Percentiles rank a stretch among this genome's conserved stretches.
Evolutionary conservation across 2,329 filamentous ascomycete genomes (phyloP).

Genomic region (Cryphonectria nitschkei): DNA sequence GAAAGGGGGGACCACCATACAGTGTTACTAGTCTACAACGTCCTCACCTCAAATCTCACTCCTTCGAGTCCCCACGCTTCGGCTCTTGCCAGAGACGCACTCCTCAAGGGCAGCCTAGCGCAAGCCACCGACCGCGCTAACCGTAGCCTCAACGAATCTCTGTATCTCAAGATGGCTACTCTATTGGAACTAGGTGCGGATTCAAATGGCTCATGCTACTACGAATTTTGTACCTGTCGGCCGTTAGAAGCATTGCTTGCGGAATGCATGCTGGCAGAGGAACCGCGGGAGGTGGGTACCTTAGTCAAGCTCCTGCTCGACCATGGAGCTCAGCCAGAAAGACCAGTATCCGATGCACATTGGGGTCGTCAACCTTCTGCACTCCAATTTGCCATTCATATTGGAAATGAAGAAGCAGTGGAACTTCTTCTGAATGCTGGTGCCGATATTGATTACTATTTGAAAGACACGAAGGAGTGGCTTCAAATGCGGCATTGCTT

Average conservation of each 20-base stretch:
- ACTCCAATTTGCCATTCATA: background rate
- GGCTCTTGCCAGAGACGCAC: background rate
- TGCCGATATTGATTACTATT: background rate
- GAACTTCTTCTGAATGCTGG: background rate
- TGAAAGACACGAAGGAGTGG: too few species aligned
- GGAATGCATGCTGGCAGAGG: too few species aligned
- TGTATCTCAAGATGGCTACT: background rate
- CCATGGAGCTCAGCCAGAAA: background rate
- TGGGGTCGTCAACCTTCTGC: background rate
- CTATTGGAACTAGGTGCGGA: background rate
- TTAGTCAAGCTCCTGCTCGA: background rate
- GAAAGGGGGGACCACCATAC: background rate
- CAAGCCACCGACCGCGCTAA: background rate
- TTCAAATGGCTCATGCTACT: background rate
- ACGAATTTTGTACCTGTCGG: background rate
- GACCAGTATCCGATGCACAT: background rate
- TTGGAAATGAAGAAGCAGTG: fast-evolving
- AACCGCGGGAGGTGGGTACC: background rate
- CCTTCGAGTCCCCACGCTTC: background rate
- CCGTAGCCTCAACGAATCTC: fast-evolving
- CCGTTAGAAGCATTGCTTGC: background rate
- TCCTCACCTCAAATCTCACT: background rate
- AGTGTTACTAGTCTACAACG: background rate
- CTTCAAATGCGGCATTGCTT: too few species aligned
- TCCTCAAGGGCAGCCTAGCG: background rate